Evolutionary conservation across 179 eudicot species (phyloP).

Genomic region (Amaranthus tricolor): DNA sequence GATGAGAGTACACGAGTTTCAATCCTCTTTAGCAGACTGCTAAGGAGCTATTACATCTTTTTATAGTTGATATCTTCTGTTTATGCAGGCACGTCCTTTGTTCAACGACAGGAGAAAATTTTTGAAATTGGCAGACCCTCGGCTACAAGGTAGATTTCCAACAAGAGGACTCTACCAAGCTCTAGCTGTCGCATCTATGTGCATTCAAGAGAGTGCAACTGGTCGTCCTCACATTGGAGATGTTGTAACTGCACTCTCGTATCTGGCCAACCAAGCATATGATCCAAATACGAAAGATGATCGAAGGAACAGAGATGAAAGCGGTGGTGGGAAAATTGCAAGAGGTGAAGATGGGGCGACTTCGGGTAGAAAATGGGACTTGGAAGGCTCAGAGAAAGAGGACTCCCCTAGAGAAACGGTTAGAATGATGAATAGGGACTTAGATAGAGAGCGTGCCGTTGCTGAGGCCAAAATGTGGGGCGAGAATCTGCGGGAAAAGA

Average conservation of each 20-base stretch:
- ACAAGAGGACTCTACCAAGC: slow-evolving; percentile 89
- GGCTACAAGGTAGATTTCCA: slow-evolving; percentile 71
- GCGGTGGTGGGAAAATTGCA: slow-evolving; percentile 44
- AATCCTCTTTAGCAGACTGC: too few species aligned
- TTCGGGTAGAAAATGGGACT: slow-evolving; percentile 63
- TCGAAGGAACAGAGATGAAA: slow-evolving; percentile 36
- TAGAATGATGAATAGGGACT: slow-evolving; percentile 52
- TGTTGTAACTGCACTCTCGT: slow-evolving; percentile 89
- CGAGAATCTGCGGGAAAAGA: slow-evolving; percentile 63
- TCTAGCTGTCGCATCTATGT: slow-evolving; percentile 88
- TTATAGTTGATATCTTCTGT: background rate
- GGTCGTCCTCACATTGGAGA: slow-evolving; percentile 83
- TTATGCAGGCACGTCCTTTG: slow-evolving; percentile 72
- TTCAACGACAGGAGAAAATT: slow-evolving; percentile 65
- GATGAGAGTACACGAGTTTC: too few species aligned
- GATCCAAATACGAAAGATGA: slow-evolving; percentile 46
- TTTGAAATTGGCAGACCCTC: slow-evolving; percentile 67
- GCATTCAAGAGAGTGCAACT: slow-evolving; percentile 75
- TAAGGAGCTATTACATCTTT: too few species aligned
- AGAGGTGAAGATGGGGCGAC: slow-evolving; percentile 62
- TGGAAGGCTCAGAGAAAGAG: slow-evolving; percentile 75
- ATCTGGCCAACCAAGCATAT: slow-evolving; percentile 68
- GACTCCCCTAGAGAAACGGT: slow-evolving; percentile 69
- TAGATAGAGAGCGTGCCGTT: slow-evolving; percentile 69
- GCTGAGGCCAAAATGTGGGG: slow-evolving; percentile 29